Conservation (phyloP, 768 basidiomycete genomes). For the Russula abietina region DNA sequence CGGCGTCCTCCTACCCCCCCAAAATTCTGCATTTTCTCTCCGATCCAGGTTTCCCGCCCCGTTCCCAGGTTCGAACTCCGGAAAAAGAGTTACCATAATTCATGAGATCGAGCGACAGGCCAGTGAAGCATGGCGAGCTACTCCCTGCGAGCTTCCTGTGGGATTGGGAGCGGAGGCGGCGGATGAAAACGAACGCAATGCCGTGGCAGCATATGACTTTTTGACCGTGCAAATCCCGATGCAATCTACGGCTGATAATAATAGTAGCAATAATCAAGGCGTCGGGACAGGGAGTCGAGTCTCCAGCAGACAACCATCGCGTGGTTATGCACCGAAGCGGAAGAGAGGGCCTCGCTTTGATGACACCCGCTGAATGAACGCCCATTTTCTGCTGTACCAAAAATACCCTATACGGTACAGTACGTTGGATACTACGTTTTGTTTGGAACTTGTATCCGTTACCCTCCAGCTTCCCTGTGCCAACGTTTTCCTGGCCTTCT, state of each 20-base stretch:
- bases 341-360: not conserved
- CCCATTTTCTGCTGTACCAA: not conserved
- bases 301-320: not conserved
- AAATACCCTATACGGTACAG: not conserved
- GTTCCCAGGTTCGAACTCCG: conserved; percentile 28
- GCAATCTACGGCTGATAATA: not conserved
- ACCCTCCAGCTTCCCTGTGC: not conserved
- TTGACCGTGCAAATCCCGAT: conserved; percentile 12
- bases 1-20: not conserved
- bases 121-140: conserved; percentile 49
- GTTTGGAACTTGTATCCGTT: not conserved
- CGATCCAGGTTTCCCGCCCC: conserved; percentile 50
- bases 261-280: not conserved
- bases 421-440: not conserved
- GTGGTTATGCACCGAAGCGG: not conserved
- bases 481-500: not conserved
- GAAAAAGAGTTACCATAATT: conserved; percentile 40
- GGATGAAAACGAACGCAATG: not conserved
- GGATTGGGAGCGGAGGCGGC: not conserved
- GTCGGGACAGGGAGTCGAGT: not conserved
- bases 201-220: conserved; percentile 27
- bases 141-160: conserved; percentile 12
- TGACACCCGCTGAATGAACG: not conserved
- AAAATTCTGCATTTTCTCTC: not conserved
- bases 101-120: conserved; percentile 59